Conservation (phyloP, 225 moss, liverwort and hornwort species). For the Anthoceros angustus region DNA sequence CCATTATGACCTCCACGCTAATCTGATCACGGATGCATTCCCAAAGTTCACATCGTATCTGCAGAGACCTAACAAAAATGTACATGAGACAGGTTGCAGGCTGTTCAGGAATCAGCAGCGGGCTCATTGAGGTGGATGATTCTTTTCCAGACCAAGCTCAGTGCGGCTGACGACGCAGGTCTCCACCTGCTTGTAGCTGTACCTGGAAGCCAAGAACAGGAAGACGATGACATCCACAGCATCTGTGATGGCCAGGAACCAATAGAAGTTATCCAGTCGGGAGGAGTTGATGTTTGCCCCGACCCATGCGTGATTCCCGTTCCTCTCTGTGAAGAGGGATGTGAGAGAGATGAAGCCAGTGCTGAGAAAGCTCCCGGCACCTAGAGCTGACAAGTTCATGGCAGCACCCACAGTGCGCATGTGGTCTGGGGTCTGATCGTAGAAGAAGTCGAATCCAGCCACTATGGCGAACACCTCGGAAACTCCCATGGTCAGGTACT, state of each 20-base stretch:
- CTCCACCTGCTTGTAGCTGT: neutral
- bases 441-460: conserved; percentile 29
- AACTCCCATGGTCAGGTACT: conserved; percentile 16
- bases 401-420: conserved; percentile 24
- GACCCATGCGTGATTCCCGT: neutral
- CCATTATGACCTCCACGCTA: no score
- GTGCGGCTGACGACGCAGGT: neutral
- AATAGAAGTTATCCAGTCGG: neutral
- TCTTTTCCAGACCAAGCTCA: no score
- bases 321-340: neutral
- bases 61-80: no score
- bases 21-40: no score
- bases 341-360: neutral
- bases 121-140: no score
- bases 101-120: no score
- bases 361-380: neutral
- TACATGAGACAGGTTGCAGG: no score
- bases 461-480: conserved; percentile 26
- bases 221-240: neutral
- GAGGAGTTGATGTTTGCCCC: neutral
- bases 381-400: conserved; percentile 17
- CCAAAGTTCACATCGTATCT: no score
- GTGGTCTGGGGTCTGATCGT: conserved; percentile 14
- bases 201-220: neutral
- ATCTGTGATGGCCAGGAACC: neutral